Conservation (phyloP, 768 basidiomycete genomes). For the Amanita rimosa region DNA sequence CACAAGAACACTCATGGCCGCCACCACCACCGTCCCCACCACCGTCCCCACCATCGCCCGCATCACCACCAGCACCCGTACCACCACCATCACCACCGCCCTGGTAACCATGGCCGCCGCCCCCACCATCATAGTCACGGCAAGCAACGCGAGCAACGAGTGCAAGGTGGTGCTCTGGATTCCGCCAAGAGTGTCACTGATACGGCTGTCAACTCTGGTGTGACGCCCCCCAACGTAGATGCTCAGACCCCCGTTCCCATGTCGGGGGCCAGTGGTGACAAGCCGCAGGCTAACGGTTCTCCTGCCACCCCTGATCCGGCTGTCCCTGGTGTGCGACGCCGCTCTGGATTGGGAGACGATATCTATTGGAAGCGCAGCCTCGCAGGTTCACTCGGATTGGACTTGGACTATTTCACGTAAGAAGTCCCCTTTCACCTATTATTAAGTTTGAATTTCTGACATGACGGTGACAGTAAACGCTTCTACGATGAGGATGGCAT, state of each 20-base stretch:
- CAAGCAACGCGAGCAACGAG: too few species aligned
- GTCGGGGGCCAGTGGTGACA: too few species aligned
- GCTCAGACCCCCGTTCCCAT: too few species aligned
- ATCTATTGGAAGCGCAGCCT: not conserved
- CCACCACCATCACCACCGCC: not conserved
- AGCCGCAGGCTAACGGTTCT: not conserved
- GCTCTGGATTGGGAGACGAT: not conserved
- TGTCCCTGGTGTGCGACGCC: too few species aligned
- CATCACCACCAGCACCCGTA: too few species aligned
- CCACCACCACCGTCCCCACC: not conserved
- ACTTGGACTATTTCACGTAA: conserved; percentile 1
- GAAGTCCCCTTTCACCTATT: not conserved
- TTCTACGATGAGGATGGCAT: not conserved
- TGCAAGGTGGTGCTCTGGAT: too few species aligned
- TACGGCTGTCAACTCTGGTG: too few species aligned
- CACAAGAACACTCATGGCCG: too few species aligned
- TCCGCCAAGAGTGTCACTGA: too few species aligned
- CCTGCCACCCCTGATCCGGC: not conserved
- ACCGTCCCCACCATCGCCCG: not conserved
- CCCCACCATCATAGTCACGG: too few species aligned
- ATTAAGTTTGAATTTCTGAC: not conserved
- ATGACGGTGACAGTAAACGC: not conserved
- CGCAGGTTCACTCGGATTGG: conserved; percentile 3
- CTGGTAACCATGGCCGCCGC: not conserved
- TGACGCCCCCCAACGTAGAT: too few species aligned